Base-by-base conservation (phyloP, 1,284 basidiomycete species). In the Sporisorium graminicola region DNA sequence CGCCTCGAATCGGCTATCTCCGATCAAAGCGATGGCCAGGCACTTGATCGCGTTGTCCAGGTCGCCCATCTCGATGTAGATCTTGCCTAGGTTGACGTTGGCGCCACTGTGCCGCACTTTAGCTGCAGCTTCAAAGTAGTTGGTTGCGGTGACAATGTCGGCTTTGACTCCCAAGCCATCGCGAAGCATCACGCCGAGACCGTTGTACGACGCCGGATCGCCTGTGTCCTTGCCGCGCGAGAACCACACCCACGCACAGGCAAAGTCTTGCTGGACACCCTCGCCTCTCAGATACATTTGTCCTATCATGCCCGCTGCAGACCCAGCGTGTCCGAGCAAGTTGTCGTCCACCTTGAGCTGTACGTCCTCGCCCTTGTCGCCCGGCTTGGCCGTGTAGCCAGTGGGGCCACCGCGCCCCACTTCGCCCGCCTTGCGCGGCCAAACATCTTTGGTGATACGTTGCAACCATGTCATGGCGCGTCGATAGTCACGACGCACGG, bases 281-380 rank as follows among this genome's bases (percentile, higher is more conserved):
- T 99, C 97, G 0, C 96, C 96, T 42, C 97, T 89, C 43, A 99
- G 87, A 78, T 93, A 93, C 94, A 99, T 98, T 64, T 93, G 89
- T 0, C 96, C 97, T 2, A 99, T 86, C 55, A 82, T 66, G 29
- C 72, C 73, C 3, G 83, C 84, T 2, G 84, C 84, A 10, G 56
- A 50, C 18, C 74, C 78, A 0, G 82, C 82, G 0, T 73, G 66
- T 1, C 49, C 42, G 0, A 64, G 42, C 55, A 70, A 7, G 18
- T 50, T 47, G 43, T 80, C 77, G 6, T 82, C 78, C 26, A 75
- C 73, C 56, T 69, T 65, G 43, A 80, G 58, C 49, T 62, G 63
- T 27, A 79, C 59, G 33, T 82, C 80, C 31, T 82, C 72, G 26
- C 70, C 73, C 51, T 58, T 59, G 40, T 78, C 69, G 44, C 79